phyloP scores from a whole-genome alignment of 257 asterid species.

The Phtheirospermum japonicum region DNA sequence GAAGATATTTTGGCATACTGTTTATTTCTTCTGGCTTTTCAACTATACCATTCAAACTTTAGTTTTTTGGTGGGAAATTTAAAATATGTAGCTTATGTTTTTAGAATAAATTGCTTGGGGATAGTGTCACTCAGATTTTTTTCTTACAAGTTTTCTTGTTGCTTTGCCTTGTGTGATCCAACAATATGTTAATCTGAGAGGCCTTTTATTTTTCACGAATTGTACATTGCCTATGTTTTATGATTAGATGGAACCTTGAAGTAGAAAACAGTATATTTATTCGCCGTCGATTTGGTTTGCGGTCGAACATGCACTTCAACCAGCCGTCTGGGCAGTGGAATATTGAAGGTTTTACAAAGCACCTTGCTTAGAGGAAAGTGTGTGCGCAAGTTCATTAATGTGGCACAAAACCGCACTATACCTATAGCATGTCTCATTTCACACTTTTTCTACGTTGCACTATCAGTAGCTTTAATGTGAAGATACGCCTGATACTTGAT shows the following conservation, averaged over 20 bases:
- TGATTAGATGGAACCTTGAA: conserved; percentile 6
- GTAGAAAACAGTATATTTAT: background rate
- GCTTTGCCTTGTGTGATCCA: background rate
- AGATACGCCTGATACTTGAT: background rate
- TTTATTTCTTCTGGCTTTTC: background rate
- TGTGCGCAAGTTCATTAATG: background rate
- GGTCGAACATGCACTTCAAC: background rate
- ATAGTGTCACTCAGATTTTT: background rate
- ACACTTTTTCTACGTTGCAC: background rate
- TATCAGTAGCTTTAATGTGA: conserved; percentile 1
- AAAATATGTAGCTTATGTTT: background rate
- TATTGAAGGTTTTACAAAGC: background rate
- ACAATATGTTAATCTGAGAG: background rate
- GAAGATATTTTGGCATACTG: background rate
- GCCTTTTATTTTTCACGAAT: background rate
- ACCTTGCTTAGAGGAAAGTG: background rate
- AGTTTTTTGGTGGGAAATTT: conserved; percentile 1
- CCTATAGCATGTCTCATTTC: background rate
- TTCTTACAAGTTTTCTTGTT: background rate
- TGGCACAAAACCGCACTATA: background rate
- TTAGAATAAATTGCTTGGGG: background rate
- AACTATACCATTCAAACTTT: background rate
- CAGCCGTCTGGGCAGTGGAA: background rate
- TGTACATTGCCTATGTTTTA: conserved; percentile 3
- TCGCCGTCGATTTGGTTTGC: background rate